phyloP scores from a whole-genome alignment of 1,284 basidiomycete species.

The Sporisorium scitamineum region DNA sequence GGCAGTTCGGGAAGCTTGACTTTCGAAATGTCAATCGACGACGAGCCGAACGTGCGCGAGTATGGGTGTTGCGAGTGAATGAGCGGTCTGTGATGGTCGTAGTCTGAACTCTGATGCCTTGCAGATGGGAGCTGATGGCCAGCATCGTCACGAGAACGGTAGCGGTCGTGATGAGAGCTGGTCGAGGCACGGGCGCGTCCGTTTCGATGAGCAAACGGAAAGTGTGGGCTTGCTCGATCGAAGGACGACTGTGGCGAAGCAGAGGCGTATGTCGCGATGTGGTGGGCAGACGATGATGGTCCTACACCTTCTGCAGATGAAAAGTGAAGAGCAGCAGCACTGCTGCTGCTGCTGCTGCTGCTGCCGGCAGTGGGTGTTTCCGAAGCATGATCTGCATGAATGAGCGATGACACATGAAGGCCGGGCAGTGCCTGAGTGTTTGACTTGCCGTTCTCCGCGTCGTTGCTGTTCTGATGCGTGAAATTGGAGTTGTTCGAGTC shows the following conservation, averaged over 20 bases:
- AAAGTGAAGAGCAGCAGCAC: background rate
- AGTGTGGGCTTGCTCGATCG: constrained; percentile 2
- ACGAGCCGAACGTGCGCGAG: constrained; percentile 10
- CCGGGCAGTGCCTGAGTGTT: constrained; percentile 8
- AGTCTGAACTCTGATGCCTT: constrained; percentile 10
- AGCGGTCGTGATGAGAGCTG: constrained; percentile 28
- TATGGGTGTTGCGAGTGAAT: background rate
- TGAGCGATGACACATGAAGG: constrained; percentile 32
- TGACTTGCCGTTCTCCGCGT: background rate
- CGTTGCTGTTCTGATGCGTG: background rate
- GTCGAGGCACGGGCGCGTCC: constrained; percentile 22
- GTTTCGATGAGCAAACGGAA: constrained; percentile 1
- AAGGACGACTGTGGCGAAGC: constrained; percentile 24
- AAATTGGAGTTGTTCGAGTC: background rate
- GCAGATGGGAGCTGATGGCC: background rate
- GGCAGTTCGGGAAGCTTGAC: constrained; percentile 40
- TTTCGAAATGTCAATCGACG: constrained; percentile 35
- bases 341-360: background rate
- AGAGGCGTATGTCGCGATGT: background rate
- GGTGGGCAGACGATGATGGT: background rate
- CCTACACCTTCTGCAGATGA: constrained; percentile 18
- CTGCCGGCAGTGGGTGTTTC: background rate
- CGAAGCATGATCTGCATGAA: constrained; percentile 17
- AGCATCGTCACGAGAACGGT: constrained; percentile 5
- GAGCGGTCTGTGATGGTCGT: constrained; percentile 32